Evolutionary conservation across 2,329 filamentous ascomycete genomes (phyloP).

Genomic region (Fusarium goolgardi): DNA sequence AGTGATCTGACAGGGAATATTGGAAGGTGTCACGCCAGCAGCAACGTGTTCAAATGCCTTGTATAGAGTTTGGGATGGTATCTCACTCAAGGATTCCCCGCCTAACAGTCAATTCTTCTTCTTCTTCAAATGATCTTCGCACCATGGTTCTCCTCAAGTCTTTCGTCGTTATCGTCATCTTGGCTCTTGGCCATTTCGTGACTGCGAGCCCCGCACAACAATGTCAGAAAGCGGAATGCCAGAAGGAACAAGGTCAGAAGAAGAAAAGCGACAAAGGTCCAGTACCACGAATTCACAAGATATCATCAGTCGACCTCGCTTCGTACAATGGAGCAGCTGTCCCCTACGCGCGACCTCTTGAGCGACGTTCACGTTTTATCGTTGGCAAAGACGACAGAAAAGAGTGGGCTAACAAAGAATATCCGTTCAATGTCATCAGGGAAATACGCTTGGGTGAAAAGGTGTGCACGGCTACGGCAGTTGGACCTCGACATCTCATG

Average conservation of each 20-base stretch:
- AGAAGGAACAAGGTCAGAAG: background rate
- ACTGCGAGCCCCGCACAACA: background rate
- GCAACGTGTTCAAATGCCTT: background rate
- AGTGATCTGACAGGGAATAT: too few relatives aligned
- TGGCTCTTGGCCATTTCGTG: background rate
- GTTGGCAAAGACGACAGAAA: background rate
- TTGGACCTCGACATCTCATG: constrained; percentile 25
- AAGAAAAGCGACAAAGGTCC: background rate
- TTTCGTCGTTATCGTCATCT: background rate
- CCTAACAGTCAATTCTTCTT: background rate
- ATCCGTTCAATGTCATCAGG: constrained; percentile 15
- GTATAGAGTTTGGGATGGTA: background rate
- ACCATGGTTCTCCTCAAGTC: background rate
- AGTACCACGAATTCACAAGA: background rate
- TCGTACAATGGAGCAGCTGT: background rate
- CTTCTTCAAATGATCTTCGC: background rate
- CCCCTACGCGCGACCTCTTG: background rate
- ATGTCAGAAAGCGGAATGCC: too few relatives aligned
- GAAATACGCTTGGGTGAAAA: background rate
- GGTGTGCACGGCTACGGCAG: constrained; percentile 6
- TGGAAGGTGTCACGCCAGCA: too few relatives aligned
- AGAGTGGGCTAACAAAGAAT: background rate
- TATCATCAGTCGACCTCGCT: background rate
- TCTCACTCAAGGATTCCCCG: accelerated
- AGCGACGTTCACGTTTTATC: background rate